A percentile compares a stretch with the other conserved stretches of the same genome.
Conservation (phyloP, 257 asterid species). For the Solanum dulcamara region DNA sequence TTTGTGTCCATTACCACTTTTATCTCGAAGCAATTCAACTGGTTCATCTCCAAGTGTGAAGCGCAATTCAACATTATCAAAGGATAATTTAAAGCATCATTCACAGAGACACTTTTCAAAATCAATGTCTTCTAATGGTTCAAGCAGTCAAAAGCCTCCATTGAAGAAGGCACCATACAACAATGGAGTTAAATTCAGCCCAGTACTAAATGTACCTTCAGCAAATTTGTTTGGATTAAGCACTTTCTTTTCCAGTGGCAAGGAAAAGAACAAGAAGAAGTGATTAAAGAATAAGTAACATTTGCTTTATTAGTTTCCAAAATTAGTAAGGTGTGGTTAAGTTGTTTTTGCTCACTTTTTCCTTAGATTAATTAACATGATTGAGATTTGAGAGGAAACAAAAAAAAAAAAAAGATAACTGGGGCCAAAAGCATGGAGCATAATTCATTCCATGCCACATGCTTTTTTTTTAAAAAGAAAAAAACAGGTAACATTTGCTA, state of each 20-base stretch:
- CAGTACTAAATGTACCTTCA: conserved; percentile 58
- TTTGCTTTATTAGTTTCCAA: background rate
- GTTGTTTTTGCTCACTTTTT: background rate
- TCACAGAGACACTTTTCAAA: conserved; percentile 15
- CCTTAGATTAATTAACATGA: background rate
- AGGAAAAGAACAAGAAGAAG: conserved; percentile 57
- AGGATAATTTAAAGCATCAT: conserved; percentile 23
- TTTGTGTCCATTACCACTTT: conserved; percentile 55
- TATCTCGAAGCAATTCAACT: conserved; percentile 65
- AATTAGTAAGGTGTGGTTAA: background rate
- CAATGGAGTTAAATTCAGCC: conserved; percentile 43
- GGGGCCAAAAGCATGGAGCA: conserved; percentile 3
- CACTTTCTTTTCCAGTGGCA: conserved; percentile 55
- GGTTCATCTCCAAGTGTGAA: conserved; percentile 50
- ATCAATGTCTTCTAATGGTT: background rate
- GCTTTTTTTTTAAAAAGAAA: background rate
- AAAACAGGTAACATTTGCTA: conserved; percentile 22
- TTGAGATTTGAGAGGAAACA: background rate
- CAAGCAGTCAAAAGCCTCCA: conserved; percentile 56
- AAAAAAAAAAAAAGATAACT: background rate
- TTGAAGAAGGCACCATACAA: conserved; percentile 38
- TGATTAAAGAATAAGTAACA: background rate
- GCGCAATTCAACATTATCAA: conserved; percentile 25
- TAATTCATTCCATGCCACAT: background rate
- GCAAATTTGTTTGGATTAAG: conserved; percentile 56